Evolutionary conservation across 805 yeast species (phyloP), one percentile per base, ranked within the genome.

Genomic region (Metschnikowia henanensis): DNA sequence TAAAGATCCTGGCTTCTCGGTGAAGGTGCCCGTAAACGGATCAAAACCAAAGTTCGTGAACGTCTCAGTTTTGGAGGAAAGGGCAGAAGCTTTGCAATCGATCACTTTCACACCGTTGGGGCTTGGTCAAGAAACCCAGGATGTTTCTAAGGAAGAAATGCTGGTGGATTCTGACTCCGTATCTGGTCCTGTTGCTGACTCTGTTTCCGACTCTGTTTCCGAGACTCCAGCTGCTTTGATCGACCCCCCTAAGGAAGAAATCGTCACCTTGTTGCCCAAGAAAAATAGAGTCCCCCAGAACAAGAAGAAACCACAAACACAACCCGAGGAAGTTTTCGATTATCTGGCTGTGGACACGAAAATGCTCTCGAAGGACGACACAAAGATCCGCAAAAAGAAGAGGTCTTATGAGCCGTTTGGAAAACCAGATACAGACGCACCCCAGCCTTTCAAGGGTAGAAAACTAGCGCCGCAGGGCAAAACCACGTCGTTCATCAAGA

Each of bases 381-480:
- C 54, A 20, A 51, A 50, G 38, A 60, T 49, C 32, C 48, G 52
- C 15, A 56, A 52, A 3, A 74, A 73, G 57, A 73, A 75, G 53
- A 63, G 67, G 41, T 56, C 74, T 7, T 84, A 79, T 50, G 84
- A 84, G 62, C 89, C 90, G 4, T 84, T 81, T 50, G 60, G 73
- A 4, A 70, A 67, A 35, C 67, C 64, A 5, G 63, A 70, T n/a
- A 25, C 30, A 21, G 72, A 71, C 15, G 85, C 81, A 1, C 84
- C 84, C 7, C 65, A 64, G 51, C 73, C 76, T n/a, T 75, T 77
- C 6, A 81, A 77, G 62, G 77, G 69, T 40, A 52, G 47, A 59
- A 75, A 59, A 58, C 64, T 56, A 12, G 58, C 47, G 18, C 63
- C 60, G 8, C 35, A 49, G 22, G 76, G 76, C n/a, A 70, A 65